Conservation (phyloP, 257 asterid species). For the Capsicum chinense region DNA sequence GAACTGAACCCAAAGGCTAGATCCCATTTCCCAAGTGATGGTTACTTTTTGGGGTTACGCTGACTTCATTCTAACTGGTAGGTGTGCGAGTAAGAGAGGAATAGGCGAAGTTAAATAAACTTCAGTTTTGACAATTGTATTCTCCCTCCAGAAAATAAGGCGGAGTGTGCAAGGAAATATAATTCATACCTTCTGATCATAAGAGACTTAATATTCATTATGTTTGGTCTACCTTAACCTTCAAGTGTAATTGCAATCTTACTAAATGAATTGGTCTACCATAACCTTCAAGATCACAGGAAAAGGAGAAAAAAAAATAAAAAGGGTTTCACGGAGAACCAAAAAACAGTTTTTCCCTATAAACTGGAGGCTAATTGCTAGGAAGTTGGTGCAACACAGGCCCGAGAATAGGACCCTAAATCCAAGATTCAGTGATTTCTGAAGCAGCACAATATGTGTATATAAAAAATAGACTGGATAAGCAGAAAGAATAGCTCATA, state of each 20-base stretch:
- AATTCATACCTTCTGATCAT: conserved; percentile 10
- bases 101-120: not conserved
- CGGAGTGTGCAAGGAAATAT: not conserved
- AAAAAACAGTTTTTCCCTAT: not conserved
- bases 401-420: conserved; percentile 10
- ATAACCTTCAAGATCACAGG: conserved; percentile 19
- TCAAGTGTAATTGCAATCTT: not conserved
- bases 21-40: not conserved
- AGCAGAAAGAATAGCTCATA: conserved; percentile 41
- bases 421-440: not conserved
- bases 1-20: conserved; percentile 11
- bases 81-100: not conserved
- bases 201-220: not conserved
- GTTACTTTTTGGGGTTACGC: not conserved
- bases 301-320: conserved; percentile 6
- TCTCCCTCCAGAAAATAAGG: conserved; percentile 1
- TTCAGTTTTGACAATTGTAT: not conserved
- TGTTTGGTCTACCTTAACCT: not conserved
- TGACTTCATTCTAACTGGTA: not conserved
- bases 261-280: conserved; percentile 8
- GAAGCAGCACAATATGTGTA: conserved; percentile 10
- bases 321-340: conserved; percentile 1
- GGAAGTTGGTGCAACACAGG: not conserved
- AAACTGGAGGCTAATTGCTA: conserved; percentile 24
- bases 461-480: not conserved